These are phyloP conservation scores for Roridomyces roridus DNA, from an alignment of 768 basidiomycete species.

Conservation along the genomic window DNA sequence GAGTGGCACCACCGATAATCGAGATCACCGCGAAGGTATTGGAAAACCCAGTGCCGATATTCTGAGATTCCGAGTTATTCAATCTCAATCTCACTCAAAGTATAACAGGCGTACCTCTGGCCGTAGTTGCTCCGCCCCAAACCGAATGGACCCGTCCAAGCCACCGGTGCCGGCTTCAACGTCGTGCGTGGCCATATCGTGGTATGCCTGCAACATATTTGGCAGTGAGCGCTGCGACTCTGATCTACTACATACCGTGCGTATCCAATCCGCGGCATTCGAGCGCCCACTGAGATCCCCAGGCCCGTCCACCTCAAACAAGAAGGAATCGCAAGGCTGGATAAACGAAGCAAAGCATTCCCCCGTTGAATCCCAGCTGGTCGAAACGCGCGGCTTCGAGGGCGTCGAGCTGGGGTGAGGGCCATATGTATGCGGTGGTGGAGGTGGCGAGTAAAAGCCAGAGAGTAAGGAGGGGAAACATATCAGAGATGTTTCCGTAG, in stretches of 20 bases:
- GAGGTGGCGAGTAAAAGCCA: too few species aligned
- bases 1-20: too few species aligned
- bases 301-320: neutral
- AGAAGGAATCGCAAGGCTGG: neutral
- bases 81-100: too few species aligned
- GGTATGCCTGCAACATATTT: constrained; percentile 22
- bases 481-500: too few species aligned
- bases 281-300: too few species aligned
- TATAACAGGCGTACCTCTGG: neutral
- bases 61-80: too few species aligned
- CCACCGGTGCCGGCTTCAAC: constrained; percentile 28
- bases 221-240: neutral
- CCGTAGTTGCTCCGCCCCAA: constrained; percentile 12
- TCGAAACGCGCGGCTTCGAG: neutral
- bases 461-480: too few species aligned
- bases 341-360: neutral
- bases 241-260: neutral
- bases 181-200: constrained; percentile 32
- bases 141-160: constrained; percentile 31
- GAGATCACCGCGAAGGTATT: neutral
- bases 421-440: neutral
- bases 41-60: neutral
- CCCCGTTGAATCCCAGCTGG: neutral
- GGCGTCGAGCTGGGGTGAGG: neutral
- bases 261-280: constrained; percentile 2